Evolutionary conservation across 192 early-diverging fungal species (phyloP).

Genomic region (Helicostylum pulchrum): DNA sequence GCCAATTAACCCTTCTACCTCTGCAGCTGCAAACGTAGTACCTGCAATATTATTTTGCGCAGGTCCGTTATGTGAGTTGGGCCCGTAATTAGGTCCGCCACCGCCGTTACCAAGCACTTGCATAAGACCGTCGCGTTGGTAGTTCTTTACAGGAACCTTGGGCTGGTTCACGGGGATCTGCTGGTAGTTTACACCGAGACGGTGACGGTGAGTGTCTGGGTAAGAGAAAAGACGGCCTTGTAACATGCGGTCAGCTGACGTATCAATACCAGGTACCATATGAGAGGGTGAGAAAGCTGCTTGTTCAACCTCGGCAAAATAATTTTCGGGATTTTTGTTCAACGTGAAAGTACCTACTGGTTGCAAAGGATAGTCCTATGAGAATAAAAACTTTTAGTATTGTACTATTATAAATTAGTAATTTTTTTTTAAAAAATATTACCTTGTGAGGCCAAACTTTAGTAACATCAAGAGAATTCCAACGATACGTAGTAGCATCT

Average conservation of each 20-base stretch:
- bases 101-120: conserved; percentile 54
- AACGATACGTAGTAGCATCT: conserved; percentile 67
- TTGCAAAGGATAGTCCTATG: conserved; percentile 63
- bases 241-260: conserved; percentile 75
- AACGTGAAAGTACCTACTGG: conserved; percentile 76
- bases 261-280: conserved; percentile 77
- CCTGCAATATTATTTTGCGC: conserved; percentile 56
- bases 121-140: conserved; percentile 77
- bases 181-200: conserved; percentile 74
- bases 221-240: conserved; percentile 85
- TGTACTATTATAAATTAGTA: neutral
- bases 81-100: conserved; percentile 66
- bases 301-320: conserved; percentile 85
- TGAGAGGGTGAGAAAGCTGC: conserved; percentile 74
- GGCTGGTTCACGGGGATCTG: conserved; percentile 82
- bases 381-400: neutral
- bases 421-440: neutral
- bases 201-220: conserved; percentile 80
- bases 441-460: conserved; percentile 76
- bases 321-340: conserved; percentile 80
- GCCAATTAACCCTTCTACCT: conserved; percentile 50
- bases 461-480: conserved; percentile 79
- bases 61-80: conserved; percentile 58
- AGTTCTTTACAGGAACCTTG: conserved; percentile 51
- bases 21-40: conserved; percentile 46